Base-by-base conservation (phyloP, 257 asterid genomes). In the Perilla frutescens region DNA sequence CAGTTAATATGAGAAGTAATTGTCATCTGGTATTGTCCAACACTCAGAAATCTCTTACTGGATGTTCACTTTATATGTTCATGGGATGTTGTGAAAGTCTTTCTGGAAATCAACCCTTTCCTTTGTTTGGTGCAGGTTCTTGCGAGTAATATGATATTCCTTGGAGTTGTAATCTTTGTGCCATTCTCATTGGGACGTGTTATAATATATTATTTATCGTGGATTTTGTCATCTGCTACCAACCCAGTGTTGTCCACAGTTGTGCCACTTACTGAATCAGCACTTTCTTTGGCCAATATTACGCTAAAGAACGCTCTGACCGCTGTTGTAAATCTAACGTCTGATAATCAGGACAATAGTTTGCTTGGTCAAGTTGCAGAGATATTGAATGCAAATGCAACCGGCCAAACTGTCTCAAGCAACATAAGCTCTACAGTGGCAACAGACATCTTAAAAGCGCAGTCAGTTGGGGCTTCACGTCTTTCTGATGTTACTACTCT, bases 61-160 rank as follows among this genome's bases (percentile, higher is more conserved):
- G 44, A 37, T 58, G 10, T 64, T 20, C 48, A n/a, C 14, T 49
- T 34, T 34, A 20, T 63, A 9, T 10, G 13, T 26, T 31, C 40
- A 10, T 9, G 47, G 32, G 5, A 6, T 51, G 44, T 62, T n/a
- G 49, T 1, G 34, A 2, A 39, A 61, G 4, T 50, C 29, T 4
- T 3, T 50, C 5, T 5, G 57, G 29, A 45, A 62, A 34, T 36
- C 39, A 56, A 37, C 60, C 40, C 20, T 40, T 71, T 48, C 31
- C 69, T 73, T 72, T 81, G 48, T 65, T 71, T 63, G 43, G 3
- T 75, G 86, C 93, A 93, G 98, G 98, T 93, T 80, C 98, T 93
- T 81, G 98, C 98, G 6, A 93, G 98, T 87, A 93, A 93, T 80
- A 91, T 89, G 97, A 93, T 93, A 82, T 93, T 93, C 78, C 96